These are phyloP conservation scores for Capsicum chinense DNA, from an alignment of 257 asterid species.

Conservation along the genomic window DNA sequence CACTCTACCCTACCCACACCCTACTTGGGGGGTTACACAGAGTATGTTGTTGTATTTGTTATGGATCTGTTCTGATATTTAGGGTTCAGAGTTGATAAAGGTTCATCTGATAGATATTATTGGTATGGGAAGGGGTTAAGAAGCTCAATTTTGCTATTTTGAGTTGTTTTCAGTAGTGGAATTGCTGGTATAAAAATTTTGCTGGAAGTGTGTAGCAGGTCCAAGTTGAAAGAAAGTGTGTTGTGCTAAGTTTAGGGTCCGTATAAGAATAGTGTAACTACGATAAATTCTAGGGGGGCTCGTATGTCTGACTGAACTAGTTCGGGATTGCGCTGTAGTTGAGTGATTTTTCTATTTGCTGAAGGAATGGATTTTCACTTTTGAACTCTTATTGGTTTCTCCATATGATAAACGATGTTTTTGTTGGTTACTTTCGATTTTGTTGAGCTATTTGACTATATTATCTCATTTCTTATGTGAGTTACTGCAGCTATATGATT, in stretches of 20 bases:
- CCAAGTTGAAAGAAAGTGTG: neutral
- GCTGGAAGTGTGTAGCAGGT: neutral
- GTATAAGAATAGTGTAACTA: neutral
- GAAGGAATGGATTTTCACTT: neutral
- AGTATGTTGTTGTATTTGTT: neutral
- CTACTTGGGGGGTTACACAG: neutral
- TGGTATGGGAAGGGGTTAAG: too few relatives aligned
- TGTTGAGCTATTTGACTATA: neutral
- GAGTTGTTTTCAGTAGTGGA: neutral
- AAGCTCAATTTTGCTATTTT: too few relatives aligned
- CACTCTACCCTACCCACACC: neutral
- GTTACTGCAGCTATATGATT: neutral
- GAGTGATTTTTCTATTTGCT: neutral
- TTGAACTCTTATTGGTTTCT: neutral
- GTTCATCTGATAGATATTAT: too few relatives aligned
- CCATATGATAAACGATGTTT: neutral
- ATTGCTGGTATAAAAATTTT: neutral
- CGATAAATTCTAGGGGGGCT: neutral
- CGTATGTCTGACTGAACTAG: neutral
- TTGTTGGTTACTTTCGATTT: neutral
- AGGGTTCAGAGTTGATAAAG: too few relatives aligned
- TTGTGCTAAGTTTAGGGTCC: neutral
- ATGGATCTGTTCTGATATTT: too few relatives aligned
- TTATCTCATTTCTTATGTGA: neutral
- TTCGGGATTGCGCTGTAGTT: neutral